Evolutionary conservation across 768 basidiomycete species (phyloP), one percentile per base, ranked within the genome.

Genomic region (Clavulina sp.): DNA sequence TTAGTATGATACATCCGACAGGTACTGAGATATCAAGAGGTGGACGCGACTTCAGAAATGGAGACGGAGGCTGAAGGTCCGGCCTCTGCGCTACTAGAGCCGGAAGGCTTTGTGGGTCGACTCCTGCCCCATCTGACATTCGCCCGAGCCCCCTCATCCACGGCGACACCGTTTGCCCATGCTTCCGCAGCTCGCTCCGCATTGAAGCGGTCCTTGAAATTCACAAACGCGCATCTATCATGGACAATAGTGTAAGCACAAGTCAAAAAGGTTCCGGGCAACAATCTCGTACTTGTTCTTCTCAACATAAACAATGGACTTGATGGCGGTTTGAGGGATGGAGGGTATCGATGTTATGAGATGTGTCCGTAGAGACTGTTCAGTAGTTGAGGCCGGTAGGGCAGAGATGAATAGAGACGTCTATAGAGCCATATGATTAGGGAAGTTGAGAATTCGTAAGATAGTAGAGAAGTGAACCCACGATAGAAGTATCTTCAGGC

Each of bases 151-250:
- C 78, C 82, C n/a, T n/a, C n/a, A 28, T 87, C 81, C 24, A 96
- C 70, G 57, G 93, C 92, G 6, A 97, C 69, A 1, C 92, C 91
- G 56, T 80, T 79, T n/a, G 87, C 77, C 78, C 92, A 88, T 6
- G 83, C 80, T 56, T 84, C 77, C 0, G 92, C 92, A 0, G 86
- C 89, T 16, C 70, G 69, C 66, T 99, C 95, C 16, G 95, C 92
- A n/a, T 76, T 70, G 4, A 70, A 60, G 19, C 95, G 75, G 50
- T 83, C 77, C 58, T 74, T 80, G 69, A 97, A 97, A 64, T 96
- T 96, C 50, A 95, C 74, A 64, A 99, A 99, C 1, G 93, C 95
- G 66, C 91, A 93, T 65, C 85, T 85, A 53, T 16, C 19, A 40
- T 30, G 7, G 34, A 38, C 41, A 24, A 52, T 23, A 30, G 4